These are phyloP conservation scores for Aureobasidium zeae DNA, from an alignment of 2,329 filamentous ascomycete species.

Conservation along the genomic window DNA sequence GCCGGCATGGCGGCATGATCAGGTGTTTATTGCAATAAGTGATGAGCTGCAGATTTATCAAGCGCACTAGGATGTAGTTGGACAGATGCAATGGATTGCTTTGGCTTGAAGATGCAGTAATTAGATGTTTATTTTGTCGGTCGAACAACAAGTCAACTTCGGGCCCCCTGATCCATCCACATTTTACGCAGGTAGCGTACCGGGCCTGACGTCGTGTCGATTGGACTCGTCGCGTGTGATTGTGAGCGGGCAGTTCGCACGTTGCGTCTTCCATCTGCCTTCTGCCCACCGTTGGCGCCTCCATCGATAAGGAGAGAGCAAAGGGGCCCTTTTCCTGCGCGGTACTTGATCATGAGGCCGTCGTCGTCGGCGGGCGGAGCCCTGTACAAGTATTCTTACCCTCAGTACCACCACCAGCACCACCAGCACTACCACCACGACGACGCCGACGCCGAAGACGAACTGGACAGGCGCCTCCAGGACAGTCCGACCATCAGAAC, in stretches of 20 bases:
- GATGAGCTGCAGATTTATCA: too few species aligned
- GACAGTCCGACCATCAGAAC: conserved; percentile 12
- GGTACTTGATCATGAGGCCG: conserved; percentile 5
- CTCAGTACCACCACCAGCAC: conserved; percentile 1
- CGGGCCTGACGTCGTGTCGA: conserved; percentile 10
- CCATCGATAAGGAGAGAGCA: conserved; percentile 13
- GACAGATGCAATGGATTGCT: too few species aligned
- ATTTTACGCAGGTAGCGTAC: conserved; percentile 7
- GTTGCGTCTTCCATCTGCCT: conserved; percentile 1
- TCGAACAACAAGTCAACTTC: too few species aligned
- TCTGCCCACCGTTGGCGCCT: conserved; percentile 8
- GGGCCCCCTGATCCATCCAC: conserved; percentile 13
- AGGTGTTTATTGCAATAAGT: too few species aligned
- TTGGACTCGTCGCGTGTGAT: neutral
- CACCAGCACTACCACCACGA: neutral
- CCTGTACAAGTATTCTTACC: too few species aligned
- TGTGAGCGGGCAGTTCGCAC: conserved; percentile 4
- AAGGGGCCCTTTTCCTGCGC: neutral
- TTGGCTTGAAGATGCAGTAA: too few species aligned
- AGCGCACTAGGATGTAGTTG: too few species aligned
- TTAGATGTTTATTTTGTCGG: too few species aligned
- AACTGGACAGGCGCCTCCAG: conserved; percentile 3
- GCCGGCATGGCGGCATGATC: conserved; percentile 11
- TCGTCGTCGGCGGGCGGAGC: conserved; percentile 2
- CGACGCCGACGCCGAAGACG: neutral